These are phyloP conservation scores for Citrus hindsii DNA, from an alignment of 345 rosid species.

Conservation along the genomic window DNA sequence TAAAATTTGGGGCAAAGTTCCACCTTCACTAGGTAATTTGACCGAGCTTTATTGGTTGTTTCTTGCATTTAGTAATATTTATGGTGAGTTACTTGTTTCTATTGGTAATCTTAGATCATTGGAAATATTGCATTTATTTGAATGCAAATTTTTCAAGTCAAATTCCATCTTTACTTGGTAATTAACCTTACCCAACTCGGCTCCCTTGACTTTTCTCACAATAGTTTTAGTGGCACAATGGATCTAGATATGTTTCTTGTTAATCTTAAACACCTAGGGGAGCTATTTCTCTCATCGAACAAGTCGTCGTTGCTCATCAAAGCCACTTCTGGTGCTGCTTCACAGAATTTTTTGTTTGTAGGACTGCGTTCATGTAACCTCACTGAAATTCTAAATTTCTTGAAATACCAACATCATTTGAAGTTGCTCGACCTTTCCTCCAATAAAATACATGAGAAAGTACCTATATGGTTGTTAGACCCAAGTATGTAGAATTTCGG, in stretches of 20 bases:
- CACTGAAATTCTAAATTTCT: not conserved
- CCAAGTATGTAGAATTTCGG: not conserved
- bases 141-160: not conserved
- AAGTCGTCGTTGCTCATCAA: not conserved
- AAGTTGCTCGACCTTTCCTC: not conserved
- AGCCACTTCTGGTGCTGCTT: not conserved
- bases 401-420: not conserved
- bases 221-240: not conserved
- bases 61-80: not conserved
- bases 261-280: rapidly evolving
- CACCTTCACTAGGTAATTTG: not conserved
- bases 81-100: not conserved
- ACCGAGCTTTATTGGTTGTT: not conserved
- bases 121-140: not conserved
- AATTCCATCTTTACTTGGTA: not conserved
- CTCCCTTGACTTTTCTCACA: not conserved
- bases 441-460: no score
- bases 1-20: not conserved
- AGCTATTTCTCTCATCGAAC: not conserved
- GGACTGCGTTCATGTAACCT: not conserved
- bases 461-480: not conserved
- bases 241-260: not conserved
- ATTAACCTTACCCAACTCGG: no score
- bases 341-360: not conserved
- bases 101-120: not conserved